These are phyloP conservation scores for Lipomyces sp. DNA, from an alignment of 805 yeast species.

Conservation along the genomic window DNA sequence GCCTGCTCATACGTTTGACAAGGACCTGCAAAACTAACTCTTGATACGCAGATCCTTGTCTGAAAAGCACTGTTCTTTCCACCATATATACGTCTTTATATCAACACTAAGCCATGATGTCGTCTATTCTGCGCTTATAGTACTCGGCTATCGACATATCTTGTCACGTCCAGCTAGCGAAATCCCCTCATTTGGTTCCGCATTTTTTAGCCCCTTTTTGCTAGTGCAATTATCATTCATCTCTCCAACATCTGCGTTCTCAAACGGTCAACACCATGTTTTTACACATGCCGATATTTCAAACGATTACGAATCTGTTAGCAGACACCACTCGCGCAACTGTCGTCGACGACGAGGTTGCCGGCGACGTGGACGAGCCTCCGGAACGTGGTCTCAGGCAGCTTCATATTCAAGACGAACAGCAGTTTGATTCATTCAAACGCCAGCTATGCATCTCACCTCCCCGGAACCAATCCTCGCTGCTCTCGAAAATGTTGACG, in stretches of 20 bases:
- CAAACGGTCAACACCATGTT: not conserved
- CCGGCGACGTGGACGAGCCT: conserved; percentile 30
- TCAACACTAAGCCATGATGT: not conserved
- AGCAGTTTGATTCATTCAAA: conserved; percentile 7
- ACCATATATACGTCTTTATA: too few relatives aligned
- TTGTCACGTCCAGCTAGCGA: not conserved
- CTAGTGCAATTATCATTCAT: not conserved
- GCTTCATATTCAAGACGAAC: not conserved
- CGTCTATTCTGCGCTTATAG: not conserved
- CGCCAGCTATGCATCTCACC: conserved; percentile 23
- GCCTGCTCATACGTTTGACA: too few relatives aligned
- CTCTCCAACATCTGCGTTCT: not conserved
- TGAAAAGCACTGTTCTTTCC: too few relatives aligned
- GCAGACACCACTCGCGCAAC: conserved; percentile 6
- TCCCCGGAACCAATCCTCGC: conserved; percentile 29
- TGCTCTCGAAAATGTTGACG: conserved; percentile 32
- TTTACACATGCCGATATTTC: conserved; percentile 3
- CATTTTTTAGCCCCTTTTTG: not conserved
- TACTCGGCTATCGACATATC: not conserved
- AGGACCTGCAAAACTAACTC: too few relatives aligned
- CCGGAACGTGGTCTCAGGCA: conserved; percentile 14
- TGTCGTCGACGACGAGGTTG: conserved; percentile 18
- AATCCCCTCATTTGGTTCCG: not conserved
- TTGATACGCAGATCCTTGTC: too few relatives aligned
- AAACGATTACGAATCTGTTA: conserved; percentile 17